phyloP scores from a whole-genome alignment of 257 asterid genomes.

The Euphrasia confusa region DNA sequence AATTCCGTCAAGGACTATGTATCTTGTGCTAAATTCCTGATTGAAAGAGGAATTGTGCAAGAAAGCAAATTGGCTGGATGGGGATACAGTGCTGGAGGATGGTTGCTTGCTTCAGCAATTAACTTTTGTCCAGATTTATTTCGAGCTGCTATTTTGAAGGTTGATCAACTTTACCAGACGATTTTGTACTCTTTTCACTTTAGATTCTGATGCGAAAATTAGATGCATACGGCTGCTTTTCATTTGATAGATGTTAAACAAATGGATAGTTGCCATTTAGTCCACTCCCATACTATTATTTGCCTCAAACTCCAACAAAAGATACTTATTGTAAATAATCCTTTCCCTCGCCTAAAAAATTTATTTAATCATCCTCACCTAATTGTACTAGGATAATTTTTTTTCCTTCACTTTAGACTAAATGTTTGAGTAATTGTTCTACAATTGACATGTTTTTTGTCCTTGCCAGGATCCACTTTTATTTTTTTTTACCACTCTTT shows the following conservation, averaged over 20 bases:
- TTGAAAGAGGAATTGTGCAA: slow-evolving; percentile 61
- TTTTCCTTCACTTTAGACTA: too few relatives aligned
- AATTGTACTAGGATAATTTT: too few relatives aligned
- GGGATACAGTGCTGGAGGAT: slow-evolving; percentile 99
- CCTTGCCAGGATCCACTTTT: too few relatives aligned
- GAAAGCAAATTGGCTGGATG: slow-evolving; percentile 85
- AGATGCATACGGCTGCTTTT: not conserved
- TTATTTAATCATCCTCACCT: too few relatives aligned
- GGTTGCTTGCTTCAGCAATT: slow-evolving; percentile 88
- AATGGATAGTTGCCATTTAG: not conserved
- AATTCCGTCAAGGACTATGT: slow-evolving; percentile 70
- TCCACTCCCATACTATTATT: too few relatives aligned
- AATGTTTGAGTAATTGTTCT: too few relatives aligned
- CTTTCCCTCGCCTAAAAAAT: too few relatives aligned
- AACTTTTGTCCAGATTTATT: slow-evolving; percentile 69
- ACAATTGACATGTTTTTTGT: too few relatives aligned
- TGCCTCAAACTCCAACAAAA: too few relatives aligned
- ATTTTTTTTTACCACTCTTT: not conserved
- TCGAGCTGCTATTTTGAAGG: slow-evolving; percentile 92
- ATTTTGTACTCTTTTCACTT: not conserved
- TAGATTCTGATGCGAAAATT: not conserved
- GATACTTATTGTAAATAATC: too few relatives aligned
- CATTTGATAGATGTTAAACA: slow-evolving; percentile 15
- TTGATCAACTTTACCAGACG: slow-evolving; percentile 18
- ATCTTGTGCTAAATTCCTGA: slow-evolving; percentile 78